Percentiles rank a stretch among this genome's conserved stretches.
These are phyloP conservation scores for Phytophthora fragariaefolia DNA, from an alignment of 352 stramenopile species.

Conservation along the genomic window DNA sequence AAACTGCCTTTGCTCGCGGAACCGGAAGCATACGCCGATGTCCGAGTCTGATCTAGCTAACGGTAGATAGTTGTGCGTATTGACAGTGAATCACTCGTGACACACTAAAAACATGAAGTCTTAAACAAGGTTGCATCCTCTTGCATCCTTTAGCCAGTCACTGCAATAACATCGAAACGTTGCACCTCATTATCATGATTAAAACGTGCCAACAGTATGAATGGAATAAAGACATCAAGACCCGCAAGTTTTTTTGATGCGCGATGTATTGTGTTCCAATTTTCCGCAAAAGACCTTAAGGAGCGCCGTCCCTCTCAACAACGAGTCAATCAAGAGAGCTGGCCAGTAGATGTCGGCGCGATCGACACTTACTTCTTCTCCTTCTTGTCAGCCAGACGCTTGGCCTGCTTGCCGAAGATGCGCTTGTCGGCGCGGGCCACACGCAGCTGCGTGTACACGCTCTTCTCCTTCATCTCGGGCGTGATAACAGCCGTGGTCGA, in stretches of 20 bases:
- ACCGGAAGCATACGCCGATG: constrained; percentile 28
- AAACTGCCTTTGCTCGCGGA: constrained; percentile 56
- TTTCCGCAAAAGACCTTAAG: constrained; percentile 64
- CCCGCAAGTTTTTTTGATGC: constrained; percentile 39
- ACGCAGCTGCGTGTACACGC: constrained; percentile 85
- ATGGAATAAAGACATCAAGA: background rate
- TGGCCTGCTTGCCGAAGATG: constrained; percentile 90
- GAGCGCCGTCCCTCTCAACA: constrained; percentile 22
- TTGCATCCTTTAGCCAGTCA: no score
- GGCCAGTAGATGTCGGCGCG: constrained; percentile 32
- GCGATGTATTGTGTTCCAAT: constrained; percentile 72
- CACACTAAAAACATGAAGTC: background rate
- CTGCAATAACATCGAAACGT: no score
- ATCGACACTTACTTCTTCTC: constrained; percentile 76
- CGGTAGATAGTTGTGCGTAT: background rate
- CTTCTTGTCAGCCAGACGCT: constrained; percentile 90
- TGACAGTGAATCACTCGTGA: background rate
- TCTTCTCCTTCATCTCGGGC: constrained; percentile 87
- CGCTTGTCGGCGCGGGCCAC: constrained; percentile 86
- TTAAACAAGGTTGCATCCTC: no score
- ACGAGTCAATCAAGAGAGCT: constrained; percentile 23
- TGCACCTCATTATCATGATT: no score
- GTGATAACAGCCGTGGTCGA: constrained; percentile 84
- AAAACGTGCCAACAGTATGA: no score
- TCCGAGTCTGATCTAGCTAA: constrained; percentile 28